Evolutionary conservation across 2,329 filamentous ascomycete genomes (phyloP), one percentile per base, ranked within the genome.

Genomic region (Pseudogymnoascus destructans): DNA sequence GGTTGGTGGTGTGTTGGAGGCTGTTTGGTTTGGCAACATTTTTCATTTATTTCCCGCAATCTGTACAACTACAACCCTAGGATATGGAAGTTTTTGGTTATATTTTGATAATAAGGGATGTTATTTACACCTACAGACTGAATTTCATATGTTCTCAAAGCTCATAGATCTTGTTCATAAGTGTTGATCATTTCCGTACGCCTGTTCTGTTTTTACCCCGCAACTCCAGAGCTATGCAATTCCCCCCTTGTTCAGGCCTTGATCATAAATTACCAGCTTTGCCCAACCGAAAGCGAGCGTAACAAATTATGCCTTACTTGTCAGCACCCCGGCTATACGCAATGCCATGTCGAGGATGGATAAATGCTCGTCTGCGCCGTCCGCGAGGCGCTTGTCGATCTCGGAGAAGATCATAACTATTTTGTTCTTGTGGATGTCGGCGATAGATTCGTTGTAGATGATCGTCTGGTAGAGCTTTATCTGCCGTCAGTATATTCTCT

Each of bases 301-400:
- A 9, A n/a, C 23, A 17, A 7, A 5, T 46, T 19, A 40, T 75
- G 77, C 54, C 54, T 56, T 56, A 11, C 17, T 56, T 21, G 54
- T 36, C 69, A 95, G 69, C 59, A 93, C 83, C 27, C 80, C 81
- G 0, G 88, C 88, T 73, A 95, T 86, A 67, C 88, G 84, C 68
- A 97, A 76, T 5, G 86, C 79, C 63, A 97, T 70, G 70, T 98
- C 92, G 30, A 98, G 74, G 60, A 97, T 86, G 0, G 88, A 89
- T 21, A 98, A 75, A 70, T 98, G 92, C 73, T 98, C 93, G 68
- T 98, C 93, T 2, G 91, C 87, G 7, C 93, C 93, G 71, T 99
- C 95, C 5, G 95, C 86, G 52, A 98, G 73, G 63, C 93, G 80
- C 77, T 97, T 97, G 69, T 99, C 93, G 25, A 92, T 79, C 71